Evolutionary conservation across 2,329 filamentous ascomycete species (phyloP).

Genomic region (Mollisiaceae sp.): DNA sequence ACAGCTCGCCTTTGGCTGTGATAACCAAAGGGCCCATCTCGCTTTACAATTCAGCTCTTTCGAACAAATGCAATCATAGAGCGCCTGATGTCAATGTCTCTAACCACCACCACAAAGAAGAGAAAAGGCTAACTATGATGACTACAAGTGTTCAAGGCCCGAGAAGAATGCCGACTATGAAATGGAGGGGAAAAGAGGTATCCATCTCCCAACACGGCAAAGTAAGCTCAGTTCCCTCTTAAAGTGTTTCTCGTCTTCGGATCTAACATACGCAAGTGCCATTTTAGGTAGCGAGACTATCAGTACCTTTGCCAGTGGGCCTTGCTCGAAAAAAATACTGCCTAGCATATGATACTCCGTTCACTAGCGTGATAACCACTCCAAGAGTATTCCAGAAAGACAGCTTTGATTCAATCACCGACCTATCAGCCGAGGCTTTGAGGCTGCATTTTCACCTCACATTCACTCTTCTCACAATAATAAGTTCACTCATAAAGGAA

Average conservation of each 20-base stretch:
- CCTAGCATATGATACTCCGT: conserved; percentile 1
- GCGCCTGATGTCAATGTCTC: no score
- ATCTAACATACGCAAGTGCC: not conserved
- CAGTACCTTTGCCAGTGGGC: not conserved
- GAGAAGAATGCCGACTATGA: not conserved
- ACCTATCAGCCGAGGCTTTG: no score
- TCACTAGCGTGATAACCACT: not conserved
- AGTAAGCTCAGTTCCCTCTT: not conserved
- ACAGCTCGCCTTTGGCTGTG: no score
- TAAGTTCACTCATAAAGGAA: no score
- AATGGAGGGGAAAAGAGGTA: not conserved
- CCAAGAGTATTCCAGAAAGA: not conserved
- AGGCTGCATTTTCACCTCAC: no score
- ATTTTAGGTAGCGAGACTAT: not conserved
- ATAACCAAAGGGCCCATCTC: not conserved
- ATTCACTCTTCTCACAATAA: no score
- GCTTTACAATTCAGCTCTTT: not conserved
- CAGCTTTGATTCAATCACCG: not conserved
- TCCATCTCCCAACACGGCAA: not conserved
- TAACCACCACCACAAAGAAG: not conserved
- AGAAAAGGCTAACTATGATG: not conserved
- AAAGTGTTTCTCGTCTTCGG: not conserved
- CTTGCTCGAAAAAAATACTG: conserved; percentile 8
- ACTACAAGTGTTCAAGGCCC: not conserved
- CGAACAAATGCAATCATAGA: not conserved